Evolutionary conservation across 805 yeast species (phyloP).

Genomic region (Lachancea thermotolerans): DNA sequence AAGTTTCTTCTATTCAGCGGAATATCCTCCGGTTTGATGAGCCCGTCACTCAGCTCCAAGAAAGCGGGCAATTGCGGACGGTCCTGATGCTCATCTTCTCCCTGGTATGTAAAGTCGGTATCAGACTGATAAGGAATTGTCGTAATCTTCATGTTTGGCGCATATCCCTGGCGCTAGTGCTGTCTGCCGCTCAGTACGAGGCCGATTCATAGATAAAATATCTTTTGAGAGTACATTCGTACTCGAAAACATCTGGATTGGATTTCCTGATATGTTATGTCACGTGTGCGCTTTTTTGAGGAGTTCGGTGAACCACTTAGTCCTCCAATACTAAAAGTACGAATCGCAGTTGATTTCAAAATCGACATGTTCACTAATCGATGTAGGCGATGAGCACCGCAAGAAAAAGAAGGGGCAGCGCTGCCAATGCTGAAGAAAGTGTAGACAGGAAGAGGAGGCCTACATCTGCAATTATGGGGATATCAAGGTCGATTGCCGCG

Average conservation of each 20-base stretch:
- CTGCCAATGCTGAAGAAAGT: neutral
- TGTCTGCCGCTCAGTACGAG: too few species aligned
- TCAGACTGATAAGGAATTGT: conserved; percentile 26
- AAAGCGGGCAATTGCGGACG: conserved; percentile 22
- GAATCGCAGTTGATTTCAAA: too few species aligned
- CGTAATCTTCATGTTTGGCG: conserved; percentile 21
- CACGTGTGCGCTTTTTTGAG: too few species aligned
- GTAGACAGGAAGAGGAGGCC: conserved; percentile 10
- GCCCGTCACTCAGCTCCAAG: conserved; percentile 10
- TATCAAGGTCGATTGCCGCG: conserved; percentile 68
- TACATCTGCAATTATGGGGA: conserved; percentile 31
- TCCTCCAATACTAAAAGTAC: too few species aligned
- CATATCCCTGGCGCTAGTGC: too few species aligned
- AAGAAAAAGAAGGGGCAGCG: conserved; percentile 4
- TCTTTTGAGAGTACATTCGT: neutral
- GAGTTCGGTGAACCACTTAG: too few species aligned
- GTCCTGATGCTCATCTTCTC: neutral
- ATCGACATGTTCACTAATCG: neutral
- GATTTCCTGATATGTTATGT: too few species aligned
- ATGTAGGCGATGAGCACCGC: neutral
- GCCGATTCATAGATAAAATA: too few species aligned
- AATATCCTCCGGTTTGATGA: conserved; percentile 51
- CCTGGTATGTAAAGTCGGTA: conserved; percentile 19
- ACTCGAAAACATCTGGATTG: neutral
- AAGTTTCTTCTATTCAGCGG: conserved; percentile 78